Percentiles rank a stretch among this genome's conserved stretches.
Conservation (phyloP, 805 yeast genomes). For the Starmerella tilneyi region DNA sequence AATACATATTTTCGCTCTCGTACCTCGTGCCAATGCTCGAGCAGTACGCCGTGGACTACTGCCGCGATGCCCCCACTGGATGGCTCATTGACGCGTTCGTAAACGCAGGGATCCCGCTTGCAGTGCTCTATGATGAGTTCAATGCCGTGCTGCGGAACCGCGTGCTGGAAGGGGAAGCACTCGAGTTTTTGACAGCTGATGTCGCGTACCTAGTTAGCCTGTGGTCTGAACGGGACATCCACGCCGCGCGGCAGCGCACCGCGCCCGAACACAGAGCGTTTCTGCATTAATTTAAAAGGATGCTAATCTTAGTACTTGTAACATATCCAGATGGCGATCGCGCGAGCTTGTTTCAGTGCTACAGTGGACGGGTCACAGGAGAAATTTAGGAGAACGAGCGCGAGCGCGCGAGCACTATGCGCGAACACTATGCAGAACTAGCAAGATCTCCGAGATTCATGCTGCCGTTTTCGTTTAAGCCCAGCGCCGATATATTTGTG, state of each 20-base stretch:
- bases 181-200: slow-evolving; percentile 13
- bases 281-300: background rate
- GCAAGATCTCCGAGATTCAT: no score
- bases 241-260: slow-evolving; percentile 1
- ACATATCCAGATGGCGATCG: no score
- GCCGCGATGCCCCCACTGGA: slow-evolving; percentile 34
- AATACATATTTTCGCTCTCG: slow-evolving; percentile 69
- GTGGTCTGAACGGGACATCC: slow-evolving; percentile 6
- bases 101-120: slow-evolving; percentile 30
- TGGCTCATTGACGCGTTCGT: slow-evolving; percentile 35
- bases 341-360: no score
- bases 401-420: no score
- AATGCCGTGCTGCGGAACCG: slow-evolving; percentile 22
- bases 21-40: slow-evolving; percentile 57
- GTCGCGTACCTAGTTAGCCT: slow-evolving; percentile 7
- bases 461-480: no score
- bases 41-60: slow-evolving; percentile 41
- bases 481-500: no score
- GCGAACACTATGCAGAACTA: no score
- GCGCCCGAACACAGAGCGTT: slow-evolving; percentile 1
- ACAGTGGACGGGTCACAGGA: no score
- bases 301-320: background rate
- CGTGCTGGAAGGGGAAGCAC: slow-evolving; percentile 18
- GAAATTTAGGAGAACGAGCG: no score
- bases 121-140: slow-evolving; percentile 26